Base-by-base conservation (phyloP, 148 eudicot genomes). In the Rhododendron vialii region DNA sequence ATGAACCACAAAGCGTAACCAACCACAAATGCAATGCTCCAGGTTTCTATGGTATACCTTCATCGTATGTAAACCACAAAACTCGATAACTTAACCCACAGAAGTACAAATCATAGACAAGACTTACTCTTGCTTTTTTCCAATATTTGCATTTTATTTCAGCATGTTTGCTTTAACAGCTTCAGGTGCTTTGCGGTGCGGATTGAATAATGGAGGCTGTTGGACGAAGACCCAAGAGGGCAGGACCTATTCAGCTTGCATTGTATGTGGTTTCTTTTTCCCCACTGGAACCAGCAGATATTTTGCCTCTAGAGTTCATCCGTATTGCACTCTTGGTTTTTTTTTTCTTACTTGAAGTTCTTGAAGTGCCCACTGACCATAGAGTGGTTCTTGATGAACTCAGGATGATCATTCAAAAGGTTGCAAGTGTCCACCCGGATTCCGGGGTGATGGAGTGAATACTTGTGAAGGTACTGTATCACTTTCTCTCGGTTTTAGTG, bases 131-230 rank as follows among this genome's bases (percentile, higher is more conserved):
- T 69, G 36, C 18, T 18, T 69, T 12, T 13, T 69, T 69, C 33
- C 2, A 30, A 69, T 41, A 59, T 26, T 65, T 35, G 55, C 47
- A 55, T 26, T 10, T 43, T 13, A 33, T 78, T 22, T 43, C 9
- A 28, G 43, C 85, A 22, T 81, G 57, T 84, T 85, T 84, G 59
- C 12, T 82, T 84, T 15, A 45, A 81, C 91, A 94, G 98, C 98
- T 75, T 92, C 98, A 30, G 98, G 98, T 57, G 88, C 92, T 81
- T 75, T 95, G 77, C 95, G 95, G 53, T 97, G 99, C 86, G 94
- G 86, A 84, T 82, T 95, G 83, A 94, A 94, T 82, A 97, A 95
- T 78, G 99, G 98, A 88, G 99, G 99, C 20, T 97, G 99, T 92
- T 97, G 99, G 99, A 91, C 83, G 83, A 92, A 89, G 84, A 92